Percentiles rank a stretch among this genome's conserved stretches.
phyloP scores from a whole-genome alignment of 306 rosid genomes.

The Vicia sativa region DNA sequence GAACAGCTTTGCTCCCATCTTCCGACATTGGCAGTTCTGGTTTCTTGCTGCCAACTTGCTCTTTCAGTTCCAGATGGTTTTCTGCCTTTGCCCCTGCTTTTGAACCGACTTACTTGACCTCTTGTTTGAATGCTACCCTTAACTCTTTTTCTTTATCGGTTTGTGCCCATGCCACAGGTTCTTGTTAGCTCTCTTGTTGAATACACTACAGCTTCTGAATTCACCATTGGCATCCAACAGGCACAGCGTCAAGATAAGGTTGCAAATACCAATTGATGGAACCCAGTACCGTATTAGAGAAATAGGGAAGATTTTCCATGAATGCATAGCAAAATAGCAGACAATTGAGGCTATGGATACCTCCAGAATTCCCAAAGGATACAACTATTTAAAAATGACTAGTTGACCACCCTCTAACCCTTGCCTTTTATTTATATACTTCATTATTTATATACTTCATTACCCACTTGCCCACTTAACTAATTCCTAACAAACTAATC shows the following conservation, averaged over 20 bases:
- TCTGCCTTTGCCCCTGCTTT: background rate
- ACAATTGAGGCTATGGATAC: slow-evolving; percentile 4
- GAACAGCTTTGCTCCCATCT: background rate
- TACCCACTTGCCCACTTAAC: background rate
- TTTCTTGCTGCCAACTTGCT: background rate
- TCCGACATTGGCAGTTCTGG: background rate
- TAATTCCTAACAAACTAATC: background rate
- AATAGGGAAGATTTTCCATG: background rate
- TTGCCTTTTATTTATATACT: slow-evolving; percentile 13
- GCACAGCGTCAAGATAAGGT: background rate
- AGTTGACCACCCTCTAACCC: background rate
- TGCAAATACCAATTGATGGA: background rate
- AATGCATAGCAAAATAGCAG: background rate
- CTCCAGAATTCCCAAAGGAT: background rate
- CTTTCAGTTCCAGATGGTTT: background rate
- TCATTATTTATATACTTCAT: slow-evolving; percentile 12
- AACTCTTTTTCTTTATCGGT: slow-evolving; percentile 5
- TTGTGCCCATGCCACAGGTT: background rate
- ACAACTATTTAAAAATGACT: background rate
- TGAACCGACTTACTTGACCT: background rate
- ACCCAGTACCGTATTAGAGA: background rate
- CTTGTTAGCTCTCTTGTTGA: background rate
- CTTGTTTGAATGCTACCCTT: background rate
- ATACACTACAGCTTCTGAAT: background rate
- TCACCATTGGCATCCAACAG: background rate